Base-by-base conservation (phyloP, 164 flowering plant genomes). In the Nymphaea colorata region DNA sequence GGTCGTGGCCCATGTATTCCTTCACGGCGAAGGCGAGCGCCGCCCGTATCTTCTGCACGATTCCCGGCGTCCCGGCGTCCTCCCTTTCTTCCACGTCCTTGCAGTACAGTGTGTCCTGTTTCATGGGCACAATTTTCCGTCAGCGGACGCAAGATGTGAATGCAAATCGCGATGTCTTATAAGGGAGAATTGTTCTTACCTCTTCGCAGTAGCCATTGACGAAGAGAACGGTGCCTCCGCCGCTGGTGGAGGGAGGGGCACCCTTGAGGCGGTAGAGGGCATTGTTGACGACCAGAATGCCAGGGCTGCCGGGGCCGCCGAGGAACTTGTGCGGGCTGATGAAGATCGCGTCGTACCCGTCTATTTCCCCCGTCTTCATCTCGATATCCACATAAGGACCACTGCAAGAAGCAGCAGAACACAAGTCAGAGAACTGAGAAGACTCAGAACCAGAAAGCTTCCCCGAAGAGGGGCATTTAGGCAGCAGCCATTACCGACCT, bases 301-400 rank as follows among this genome's bases (percentile, higher is more conserved):
- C 65, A 3, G 75, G 75, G 42, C 67, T 44, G 44, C 68, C 75
- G 2, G 71, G 75, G 14, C 75, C 75, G 11, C 75, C 75, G 4
- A 72, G n/a, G 67, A 71, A 71, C 61, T 71, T 71, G 44, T 71
- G 74, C 2, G 74, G 74, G 67, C 74, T 71, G 51, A 71, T 14
- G 45, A 71, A 71, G 8, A 71, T 65, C 7, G 70, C 68, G 64
- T 72, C 75, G 12, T 72, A 68, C 0, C 67, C 71, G 6, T 68
- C 71, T 12, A 68, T 7, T 5, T 68, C 67, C 4, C 68, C 75
- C 44, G 75, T 63, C 17, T 55, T 59, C 64, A 72, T 68, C 42
- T 72, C 68, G 61, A 72, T 72, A n/a, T 72, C 36, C 14, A 64
- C 68, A 16, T 72, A 72, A 10, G 75, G 70, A 43, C 61, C 75